Evolutionary conservation across 2,329 filamentous ascomycete genomes (phyloP).

Genomic region (Fusarium humuli): DNA sequence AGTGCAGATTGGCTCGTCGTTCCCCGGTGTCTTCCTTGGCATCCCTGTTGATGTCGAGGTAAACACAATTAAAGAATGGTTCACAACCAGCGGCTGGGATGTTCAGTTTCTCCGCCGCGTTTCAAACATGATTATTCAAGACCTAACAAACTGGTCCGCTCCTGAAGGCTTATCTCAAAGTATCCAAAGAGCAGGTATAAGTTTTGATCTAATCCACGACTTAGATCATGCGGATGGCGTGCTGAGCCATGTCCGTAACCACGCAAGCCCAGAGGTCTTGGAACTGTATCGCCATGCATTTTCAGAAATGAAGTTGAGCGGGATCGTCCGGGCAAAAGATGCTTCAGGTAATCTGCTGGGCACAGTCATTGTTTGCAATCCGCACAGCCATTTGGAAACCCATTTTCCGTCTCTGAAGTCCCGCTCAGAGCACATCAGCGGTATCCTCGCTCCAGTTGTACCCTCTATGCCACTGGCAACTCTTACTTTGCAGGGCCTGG

Average conservation of each 20-base stretch:
- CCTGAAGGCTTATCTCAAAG: constrained; percentile 81
- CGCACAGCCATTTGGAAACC: constrained; percentile 73
- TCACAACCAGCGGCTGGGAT: constrained; percentile 91
- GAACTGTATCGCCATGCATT: constrained; percentile 85
- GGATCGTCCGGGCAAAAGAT: constrained; percentile 84
- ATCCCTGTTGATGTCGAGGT: constrained; percentile 71
- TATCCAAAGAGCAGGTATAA: constrained; percentile 77
- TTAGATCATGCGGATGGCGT: constrained; percentile 80
- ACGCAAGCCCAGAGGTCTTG: constrained; percentile 79
- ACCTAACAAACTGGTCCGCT: constrained; percentile 77
- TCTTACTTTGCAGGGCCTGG: constrained; percentile 79
- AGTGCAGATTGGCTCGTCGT: constrained; percentile 82
- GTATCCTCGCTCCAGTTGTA: constrained; percentile 84
- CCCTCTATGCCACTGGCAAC: constrained; percentile 75
- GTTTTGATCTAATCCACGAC: constrained; percentile 86
- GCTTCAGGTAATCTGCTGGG: constrained; percentile 76
- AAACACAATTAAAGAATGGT: constrained; percentile 76
- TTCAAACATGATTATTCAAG: constrained; percentile 77
- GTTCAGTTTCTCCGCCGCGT: constrained; percentile 68
- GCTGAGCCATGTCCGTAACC: constrained; percentile 77
- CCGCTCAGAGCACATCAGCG: constrained; percentile 70
- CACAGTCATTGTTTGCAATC: constrained; percentile 82
- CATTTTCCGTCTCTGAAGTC: constrained; percentile 77
- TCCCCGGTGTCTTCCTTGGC: constrained; percentile 88
- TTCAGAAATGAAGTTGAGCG: constrained; percentile 76